A percentile compares a stretch with the other conserved stretches of the same genome.
phyloP scores from a whole-genome alignment of 2,329 filamentous ascomycete species.

The Exophiala sp. region DNA sequence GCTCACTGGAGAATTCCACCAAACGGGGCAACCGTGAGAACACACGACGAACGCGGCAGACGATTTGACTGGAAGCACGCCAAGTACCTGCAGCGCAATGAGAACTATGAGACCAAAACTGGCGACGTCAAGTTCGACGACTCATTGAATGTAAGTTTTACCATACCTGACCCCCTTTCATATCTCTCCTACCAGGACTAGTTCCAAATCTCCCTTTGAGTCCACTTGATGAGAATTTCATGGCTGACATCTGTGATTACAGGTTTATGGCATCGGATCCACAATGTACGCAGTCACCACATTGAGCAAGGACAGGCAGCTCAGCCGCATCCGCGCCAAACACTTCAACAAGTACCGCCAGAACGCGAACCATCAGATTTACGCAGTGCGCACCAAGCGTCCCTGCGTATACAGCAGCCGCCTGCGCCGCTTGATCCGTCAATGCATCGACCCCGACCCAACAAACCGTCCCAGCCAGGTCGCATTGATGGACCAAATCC shows the following conservation, averaged over 20 bases:
- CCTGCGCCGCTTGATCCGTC: conserved; percentile 13
- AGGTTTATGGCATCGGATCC: conserved; percentile 17
- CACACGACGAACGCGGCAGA: not conserved
- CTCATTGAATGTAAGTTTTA: conserved; percentile 2
- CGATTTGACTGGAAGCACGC: conserved; percentile 3
- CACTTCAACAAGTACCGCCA: conserved; percentile 1
- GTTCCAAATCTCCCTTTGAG: no score
- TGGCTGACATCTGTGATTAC: no score
- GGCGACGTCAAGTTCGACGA: conserved; percentile 8
- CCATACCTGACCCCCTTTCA: not conserved
- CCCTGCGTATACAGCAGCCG: conserved; percentile 14
- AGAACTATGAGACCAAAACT: not conserved
- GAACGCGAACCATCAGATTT: conserved; percentile 20
- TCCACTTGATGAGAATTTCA: no score
- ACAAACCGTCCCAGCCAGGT: conserved; percentile 16
- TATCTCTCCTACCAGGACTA: no score
- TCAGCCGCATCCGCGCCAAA: conserved; percentile 3
- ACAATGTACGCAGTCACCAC: conserved; percentile 15
- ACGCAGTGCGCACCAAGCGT: conserved; percentile 3
- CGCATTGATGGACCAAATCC: conserved; percentile 15
- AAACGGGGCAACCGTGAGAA: conserved; percentile 10
- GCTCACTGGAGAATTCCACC: conserved; percentile 14
- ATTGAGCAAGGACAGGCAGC: not conserved
- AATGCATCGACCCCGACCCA: conserved; percentile 20
- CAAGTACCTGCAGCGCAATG: not conserved